Conservation (phyloP, 2,329 filamentous ascomycete species). For the Boeremia exigua region DNA sequence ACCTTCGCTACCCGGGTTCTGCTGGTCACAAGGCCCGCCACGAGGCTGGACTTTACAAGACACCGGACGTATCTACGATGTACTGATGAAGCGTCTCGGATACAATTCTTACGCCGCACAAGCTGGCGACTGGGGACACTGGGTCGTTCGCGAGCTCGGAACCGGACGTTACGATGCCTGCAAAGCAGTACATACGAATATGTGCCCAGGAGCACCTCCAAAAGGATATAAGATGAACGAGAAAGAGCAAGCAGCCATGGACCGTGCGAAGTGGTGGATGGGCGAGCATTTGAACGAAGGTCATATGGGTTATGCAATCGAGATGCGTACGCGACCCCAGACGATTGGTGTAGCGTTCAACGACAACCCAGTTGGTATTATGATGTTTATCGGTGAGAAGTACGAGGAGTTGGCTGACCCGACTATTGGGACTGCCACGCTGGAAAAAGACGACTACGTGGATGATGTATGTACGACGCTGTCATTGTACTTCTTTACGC, state of each 20-base stretch:
- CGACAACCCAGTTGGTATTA: conserved; percentile 53
- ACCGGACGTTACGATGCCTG: conserved; percentile 44
- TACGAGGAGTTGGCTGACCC: conserved; percentile 49
- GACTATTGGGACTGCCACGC: conserved; percentile 27
- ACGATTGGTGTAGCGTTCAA: conserved; percentile 52
- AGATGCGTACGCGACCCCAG: conserved; percentile 53
- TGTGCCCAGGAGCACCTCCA: conserved; percentile 48
- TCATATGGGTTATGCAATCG: conserved; percentile 52
- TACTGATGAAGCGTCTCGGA: conserved; percentile 44
- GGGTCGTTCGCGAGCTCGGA: conserved; percentile 49
- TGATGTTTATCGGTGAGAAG: conserved; percentile 55
- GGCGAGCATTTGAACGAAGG: conserved; percentile 38
- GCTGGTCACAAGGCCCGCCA: conserved; percentile 27
- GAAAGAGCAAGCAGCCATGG: conserved; percentile 42
- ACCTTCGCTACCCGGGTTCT: conserved; percentile 58
- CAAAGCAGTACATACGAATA: conserved; percentile 52
- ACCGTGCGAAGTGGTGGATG: conserved; percentile 43
- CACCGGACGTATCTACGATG: conserved; percentile 50
- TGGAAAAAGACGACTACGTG: conserved; percentile 39
- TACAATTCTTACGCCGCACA: conserved; percentile 50
- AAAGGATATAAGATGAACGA: conserved; percentile 36
- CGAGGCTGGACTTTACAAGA: conserved; percentile 49
- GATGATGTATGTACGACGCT: conserved; percentile 37
- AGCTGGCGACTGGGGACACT: conserved; percentile 52
- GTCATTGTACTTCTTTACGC: conserved; percentile 48